These are phyloP conservation scores for Cladosporium sphaerospermum DNA, from an alignment of 2,329 filamentous ascomycete species.

Conservation along the genomic window DNA sequence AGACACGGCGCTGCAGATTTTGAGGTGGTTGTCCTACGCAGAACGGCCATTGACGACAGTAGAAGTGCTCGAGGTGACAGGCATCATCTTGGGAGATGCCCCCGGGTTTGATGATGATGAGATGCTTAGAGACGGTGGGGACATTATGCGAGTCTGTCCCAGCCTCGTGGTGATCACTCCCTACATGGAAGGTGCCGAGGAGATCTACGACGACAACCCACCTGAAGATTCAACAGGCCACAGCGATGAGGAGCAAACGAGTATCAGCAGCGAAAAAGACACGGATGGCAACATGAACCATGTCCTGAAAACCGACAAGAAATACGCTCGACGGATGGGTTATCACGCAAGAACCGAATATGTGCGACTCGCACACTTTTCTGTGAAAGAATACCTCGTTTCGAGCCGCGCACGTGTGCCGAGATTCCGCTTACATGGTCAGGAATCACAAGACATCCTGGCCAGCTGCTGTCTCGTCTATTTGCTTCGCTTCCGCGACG, in stretches of 20 bases:
- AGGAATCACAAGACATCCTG: slow-evolving; percentile 20
- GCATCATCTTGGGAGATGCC: background rate
- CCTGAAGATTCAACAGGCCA: background rate
- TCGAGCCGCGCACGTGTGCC: slow-evolving; percentile 23
- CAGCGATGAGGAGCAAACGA: background rate
- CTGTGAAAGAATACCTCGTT: slow-evolving; percentile 32
- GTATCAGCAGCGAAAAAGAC: too few species aligned
- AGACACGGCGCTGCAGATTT: background rate
- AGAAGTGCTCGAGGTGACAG: background rate
- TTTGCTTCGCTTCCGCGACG: slow-evolving; percentile 21
- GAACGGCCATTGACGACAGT: background rate
- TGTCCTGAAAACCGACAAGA: too few species aligned
- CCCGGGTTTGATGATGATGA: background rate
- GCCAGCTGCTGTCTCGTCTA: slow-evolving; percentile 24
- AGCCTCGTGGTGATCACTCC: background rate
- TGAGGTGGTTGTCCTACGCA: background rate
- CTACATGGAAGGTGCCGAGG: background rate
- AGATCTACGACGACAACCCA: background rate
- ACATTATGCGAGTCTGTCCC: background rate
- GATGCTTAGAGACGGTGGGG: background rate
- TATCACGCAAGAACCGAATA: background rate
- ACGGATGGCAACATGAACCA: too few species aligned
- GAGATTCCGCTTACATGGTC: slow-evolving; percentile 21
- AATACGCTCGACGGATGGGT: slow-evolving; percentile 12
- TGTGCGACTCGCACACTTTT: slow-evolving; percentile 29